These are phyloP conservation scores for Tylopilus vinaceipallidus DNA, from an alignment of 768 basidiomycete species.

Conservation along the genomic window DNA sequence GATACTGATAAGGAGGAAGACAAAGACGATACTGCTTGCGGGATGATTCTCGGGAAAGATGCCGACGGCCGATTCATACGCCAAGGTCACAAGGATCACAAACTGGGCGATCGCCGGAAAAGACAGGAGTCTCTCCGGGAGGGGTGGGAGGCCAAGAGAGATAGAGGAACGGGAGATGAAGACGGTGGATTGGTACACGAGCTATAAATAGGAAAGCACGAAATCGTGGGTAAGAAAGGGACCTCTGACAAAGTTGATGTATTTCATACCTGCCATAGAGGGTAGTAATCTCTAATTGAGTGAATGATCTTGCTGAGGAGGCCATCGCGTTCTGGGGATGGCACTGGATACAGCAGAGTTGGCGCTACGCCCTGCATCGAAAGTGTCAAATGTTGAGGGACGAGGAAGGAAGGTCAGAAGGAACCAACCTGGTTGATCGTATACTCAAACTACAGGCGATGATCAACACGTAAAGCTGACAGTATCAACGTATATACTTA, in stretches of 20 bases:
- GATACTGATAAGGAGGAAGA: conserved; percentile 75
- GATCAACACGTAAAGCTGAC: not conserved
- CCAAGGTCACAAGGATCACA: conserved; percentile 58
- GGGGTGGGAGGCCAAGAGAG: conserved; percentile 76
- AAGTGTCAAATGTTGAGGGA: not conserved
- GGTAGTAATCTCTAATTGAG: conserved; percentile 89
- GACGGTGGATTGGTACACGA: conserved; percentile 87
- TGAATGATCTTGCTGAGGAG: conserved; percentile 77
- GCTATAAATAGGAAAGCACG: conserved; percentile 36
- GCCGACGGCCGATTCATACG: conserved; percentile 66
- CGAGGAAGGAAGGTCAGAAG: not conserved
- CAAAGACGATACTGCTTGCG: conserved; percentile 53
- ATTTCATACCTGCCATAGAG: conserved; percentile 79
- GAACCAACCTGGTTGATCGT: conserved; percentile 82
- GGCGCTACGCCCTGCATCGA: conserved; percentile 74
- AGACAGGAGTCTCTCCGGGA: conserved; percentile 66
- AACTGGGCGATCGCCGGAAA: conserved; percentile 75
- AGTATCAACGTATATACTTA: conserved; percentile 33
- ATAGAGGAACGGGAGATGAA: conserved; percentile 93
- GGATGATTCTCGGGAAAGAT: conserved; percentile 49
- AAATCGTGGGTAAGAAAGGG: conserved; percentile 1
- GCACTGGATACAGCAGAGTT: conserved; percentile 85
- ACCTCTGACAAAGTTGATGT: conserved; percentile 9
- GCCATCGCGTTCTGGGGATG: conserved; percentile 54
- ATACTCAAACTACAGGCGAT: conserved; percentile 72